phyloP scores from a whole-genome alignment of 139 green algal genomes.

The Dunaliella sp. region DNA sequence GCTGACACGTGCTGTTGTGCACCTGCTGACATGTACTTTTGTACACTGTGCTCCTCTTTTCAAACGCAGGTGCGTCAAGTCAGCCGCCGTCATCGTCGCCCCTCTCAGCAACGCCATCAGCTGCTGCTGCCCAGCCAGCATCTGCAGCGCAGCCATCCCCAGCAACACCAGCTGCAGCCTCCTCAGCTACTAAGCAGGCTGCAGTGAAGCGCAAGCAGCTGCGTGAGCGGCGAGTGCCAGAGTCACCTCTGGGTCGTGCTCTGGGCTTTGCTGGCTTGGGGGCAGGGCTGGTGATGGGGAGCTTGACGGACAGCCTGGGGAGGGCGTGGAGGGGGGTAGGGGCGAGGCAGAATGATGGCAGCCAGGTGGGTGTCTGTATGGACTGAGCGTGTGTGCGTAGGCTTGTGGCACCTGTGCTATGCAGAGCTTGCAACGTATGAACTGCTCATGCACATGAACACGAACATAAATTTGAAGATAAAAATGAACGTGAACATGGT shows the following conservation, averaged over 20 bases:
- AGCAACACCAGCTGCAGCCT: not conserved
- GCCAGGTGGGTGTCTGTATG: too few relatives aligned
- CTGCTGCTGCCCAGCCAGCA: not conserved
- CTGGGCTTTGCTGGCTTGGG: constrained; percentile 84
- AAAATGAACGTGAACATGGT: not conserved
- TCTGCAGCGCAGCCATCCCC: not conserved
- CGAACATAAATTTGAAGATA: not conserved
- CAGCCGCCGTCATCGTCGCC: not conserved
- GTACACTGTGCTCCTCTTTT: too few relatives aligned
- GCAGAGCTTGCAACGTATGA: too few relatives aligned
- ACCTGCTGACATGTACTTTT: too few relatives aligned
- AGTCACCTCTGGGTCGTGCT: constrained; percentile 65
- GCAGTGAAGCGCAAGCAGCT: not conserved
- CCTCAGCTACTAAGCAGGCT: constrained; percentile 2
- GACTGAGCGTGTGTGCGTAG: too few relatives aligned
- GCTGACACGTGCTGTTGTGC: too few relatives aligned
- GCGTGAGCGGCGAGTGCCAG: constrained; percentile 65
- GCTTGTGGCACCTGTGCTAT: too few relatives aligned
- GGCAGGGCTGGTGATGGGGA: constrained; percentile 69
- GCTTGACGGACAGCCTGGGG: constrained; percentile 58
- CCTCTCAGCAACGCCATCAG: not conserved
- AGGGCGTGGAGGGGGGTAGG: constrained; percentile 20
- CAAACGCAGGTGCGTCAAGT: too few relatives aligned
- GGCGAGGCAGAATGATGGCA: too few relatives aligned
- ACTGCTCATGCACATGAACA: not conserved